Percentiles rank a stretch among this genome's conserved stretches.
Evolutionary conservation across 1,284 basidiomycete species (phyloP).

Genomic region (Exobasidium cylindrosporum): DNA sequence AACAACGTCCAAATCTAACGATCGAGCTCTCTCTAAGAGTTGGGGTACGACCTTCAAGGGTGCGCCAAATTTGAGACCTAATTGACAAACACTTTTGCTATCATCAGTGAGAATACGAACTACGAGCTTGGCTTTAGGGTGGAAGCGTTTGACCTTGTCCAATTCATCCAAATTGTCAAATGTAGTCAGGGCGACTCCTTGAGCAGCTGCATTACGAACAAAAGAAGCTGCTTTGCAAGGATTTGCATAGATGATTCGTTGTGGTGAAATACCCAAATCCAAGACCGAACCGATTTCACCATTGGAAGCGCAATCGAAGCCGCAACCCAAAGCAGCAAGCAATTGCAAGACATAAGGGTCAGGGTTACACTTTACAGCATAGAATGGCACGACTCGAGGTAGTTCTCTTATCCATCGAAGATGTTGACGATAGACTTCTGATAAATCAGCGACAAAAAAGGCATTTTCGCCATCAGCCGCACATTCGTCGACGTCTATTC

Average conservation of each 20-base stretch:
- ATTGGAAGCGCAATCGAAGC: conserved; percentile 98
- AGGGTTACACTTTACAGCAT: conserved; percentile 90
- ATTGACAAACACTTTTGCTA: conserved; percentile 85
- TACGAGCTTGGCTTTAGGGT: conserved; percentile 81
- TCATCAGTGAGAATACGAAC: conserved; percentile 96
- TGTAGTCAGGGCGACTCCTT: conserved; percentile 86
- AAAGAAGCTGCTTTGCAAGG: conserved; percentile 97
- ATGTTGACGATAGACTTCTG: conserved; percentile 81
- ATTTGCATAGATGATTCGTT: conserved; percentile 93
- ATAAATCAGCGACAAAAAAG: conserved; percentile 93
- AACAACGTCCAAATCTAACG: conserved; percentile 79
- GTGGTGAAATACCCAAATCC: conserved; percentile 61
- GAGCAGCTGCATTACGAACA: conserved; percentile 75
- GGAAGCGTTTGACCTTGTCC: conserved; percentile 82
- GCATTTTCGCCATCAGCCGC: conserved; percentile 78
- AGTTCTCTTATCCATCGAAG: conserved; percentile 77
- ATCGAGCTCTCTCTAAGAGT: conserved; percentile 74
- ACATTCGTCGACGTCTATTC: conserved; percentile 56
- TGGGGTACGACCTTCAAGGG: conserved; percentile 76
- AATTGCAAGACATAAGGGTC: conserved; percentile 89
- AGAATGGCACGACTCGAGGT: conserved; percentile 79
- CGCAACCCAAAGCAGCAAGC: conserved; percentile 80
- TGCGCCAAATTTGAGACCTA: conserved; percentile 97
- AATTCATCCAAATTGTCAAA: conserved; percentile 98
- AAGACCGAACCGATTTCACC: conserved; percentile 86